Evolutionary conservation across 2,329 filamentous ascomycete species (phyloP).

Genomic region (Pseudogymnoascus sp.): DNA sequence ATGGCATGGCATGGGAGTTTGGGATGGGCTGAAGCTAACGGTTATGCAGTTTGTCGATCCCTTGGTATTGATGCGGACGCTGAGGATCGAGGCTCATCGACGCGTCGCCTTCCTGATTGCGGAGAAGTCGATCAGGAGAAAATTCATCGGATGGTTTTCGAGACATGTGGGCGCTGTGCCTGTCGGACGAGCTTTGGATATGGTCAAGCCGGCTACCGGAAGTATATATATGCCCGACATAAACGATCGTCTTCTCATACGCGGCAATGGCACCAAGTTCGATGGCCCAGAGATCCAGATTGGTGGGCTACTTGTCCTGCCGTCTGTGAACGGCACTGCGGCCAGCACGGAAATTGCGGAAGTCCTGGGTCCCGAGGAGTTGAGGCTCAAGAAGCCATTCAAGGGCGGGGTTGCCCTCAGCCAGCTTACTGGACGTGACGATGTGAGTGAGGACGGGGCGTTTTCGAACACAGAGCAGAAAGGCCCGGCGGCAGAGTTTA

Average conservation of each 20-base stretch:
- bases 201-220: constrained; percentile 69
- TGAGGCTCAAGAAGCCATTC: constrained; percentile 81
- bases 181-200: constrained; percentile 87
- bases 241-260: constrained; percentile 72
- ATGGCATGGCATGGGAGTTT: background rate
- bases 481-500: constrained; percentile 51
- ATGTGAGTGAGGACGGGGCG: constrained; percentile 58
- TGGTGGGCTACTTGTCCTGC: constrained; percentile 79
- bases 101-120: constrained; percentile 89
- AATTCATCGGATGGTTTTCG: constrained; percentile 81
- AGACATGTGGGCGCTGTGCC: constrained; percentile 80
- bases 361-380: constrained; percentile 69
- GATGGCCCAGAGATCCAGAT: constrained; percentile 60
- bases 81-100: constrained; percentile 77
- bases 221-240: constrained; percentile 83
- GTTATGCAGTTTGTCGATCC: constrained; percentile 77
- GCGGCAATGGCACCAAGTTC: constrained; percentile 75
- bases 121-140: constrained; percentile 85
- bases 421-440: constrained; percentile 74
- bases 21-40: background rate
- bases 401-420: constrained; percentile 64
- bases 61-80: constrained; percentile 81
- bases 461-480: constrained; percentile 47
- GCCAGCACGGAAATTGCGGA: constrained; percentile 78
- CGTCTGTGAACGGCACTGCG: constrained; percentile 66